A percentile compares a stretch with the other conserved stretches of the same genome.
phyloP scores from a whole-genome alignment of 2,329 filamentous ascomycete genomes.

The Colletotrichum zoysiae region DNA sequence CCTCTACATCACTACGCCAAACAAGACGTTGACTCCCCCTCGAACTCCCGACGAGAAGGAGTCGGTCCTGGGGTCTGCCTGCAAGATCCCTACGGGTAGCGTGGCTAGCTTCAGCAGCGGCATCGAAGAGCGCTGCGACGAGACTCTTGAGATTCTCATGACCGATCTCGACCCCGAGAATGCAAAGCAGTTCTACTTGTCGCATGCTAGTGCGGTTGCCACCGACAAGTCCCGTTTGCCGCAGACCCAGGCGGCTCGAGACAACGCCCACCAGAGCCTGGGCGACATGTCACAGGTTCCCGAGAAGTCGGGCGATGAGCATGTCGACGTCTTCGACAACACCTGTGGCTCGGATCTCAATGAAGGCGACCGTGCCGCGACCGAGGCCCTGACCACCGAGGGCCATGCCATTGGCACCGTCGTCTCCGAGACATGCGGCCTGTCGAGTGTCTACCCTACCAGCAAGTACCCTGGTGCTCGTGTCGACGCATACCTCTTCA shows the following conservation, averaged over 20 bases:
- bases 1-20: constrained; percentile 92
- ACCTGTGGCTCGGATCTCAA: constrained; percentile 64
- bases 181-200: constrained; percentile 78
- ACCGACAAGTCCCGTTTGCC: constrained; percentile 78
- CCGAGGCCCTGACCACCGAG: constrained; percentile 87
- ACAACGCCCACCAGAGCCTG: constrained; percentile 69
- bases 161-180: constrained; percentile 77
- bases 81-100: constrained; percentile 67
- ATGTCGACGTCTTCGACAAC: constrained; percentile 86
- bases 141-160: constrained; percentile 82
- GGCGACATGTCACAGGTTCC: constrained; percentile 65
- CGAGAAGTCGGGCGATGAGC: constrained; percentile 63
- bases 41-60: constrained; percentile 72
- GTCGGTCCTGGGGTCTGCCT: constrained; percentile 50
- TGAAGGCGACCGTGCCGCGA: constrained; percentile 70
- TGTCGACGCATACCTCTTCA: constrained; percentile 96
- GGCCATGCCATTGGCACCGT: constrained; percentile 93
- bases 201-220: constrained; percentile 88
- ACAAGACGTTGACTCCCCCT: constrained; percentile 83
- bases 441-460: constrained; percentile 89
- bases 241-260: constrained; percentile 73
- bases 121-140: constrained; percentile 70
- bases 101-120: constrained; percentile 50
- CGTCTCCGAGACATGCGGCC: constrained; percentile 89
- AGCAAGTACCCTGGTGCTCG: constrained; percentile 91